Evolutionary conservation across 805 yeast genomes (phyloP).

Genomic region (Cyberlindnera amylophila): DNA sequence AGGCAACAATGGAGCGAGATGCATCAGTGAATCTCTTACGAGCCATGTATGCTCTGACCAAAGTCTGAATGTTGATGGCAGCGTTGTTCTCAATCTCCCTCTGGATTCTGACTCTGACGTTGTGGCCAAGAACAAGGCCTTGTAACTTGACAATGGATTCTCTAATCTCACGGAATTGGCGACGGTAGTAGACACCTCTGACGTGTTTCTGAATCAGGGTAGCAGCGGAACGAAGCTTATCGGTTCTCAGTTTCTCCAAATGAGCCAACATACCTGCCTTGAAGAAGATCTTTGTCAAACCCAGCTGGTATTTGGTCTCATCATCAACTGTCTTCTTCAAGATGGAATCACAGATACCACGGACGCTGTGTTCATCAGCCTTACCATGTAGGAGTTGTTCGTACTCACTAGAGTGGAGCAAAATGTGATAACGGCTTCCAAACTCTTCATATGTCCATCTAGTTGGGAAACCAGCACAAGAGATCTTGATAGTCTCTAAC

Average conservation of each 20-base stretch:
- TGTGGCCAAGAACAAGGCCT: slow-evolving; percentile 57
- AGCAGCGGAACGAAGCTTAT: slow-evolving; percentile 74
- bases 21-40: slow-evolving; percentile 36
- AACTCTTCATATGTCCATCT: slow-evolving; percentile 94
- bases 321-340: slow-evolving; percentile 62
- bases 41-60: slow-evolving; percentile 50
- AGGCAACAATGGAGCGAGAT: slow-evolving; percentile 30
- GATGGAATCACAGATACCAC: slow-evolving; percentile 64
- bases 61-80: slow-evolving; percentile 69
- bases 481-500: slow-evolving; percentile 89
- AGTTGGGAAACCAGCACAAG: slow-evolving; percentile 97
- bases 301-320: slow-evolving; percentile 74
- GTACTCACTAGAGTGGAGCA: slow-evolving; percentile 71
- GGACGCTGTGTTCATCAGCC: slow-evolving; percentile 52
- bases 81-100: slow-evolving; percentile 55
- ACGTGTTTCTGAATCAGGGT: slow-evolving; percentile 81
- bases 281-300: slow-evolving; percentile 90
- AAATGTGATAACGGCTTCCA: slow-evolving; percentile 81
- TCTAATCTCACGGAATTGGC: slow-evolving; percentile 51
- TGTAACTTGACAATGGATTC: slow-evolving; percentile 56
- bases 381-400: slow-evolving; percentile 50
- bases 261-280: slow-evolving; percentile 95
- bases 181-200: slow-evolving; percentile 60
- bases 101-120: slow-evolving; percentile 52
- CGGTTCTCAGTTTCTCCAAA: slow-evolving; percentile 79